These are phyloP conservation scores for Ocimum tenuiflorum DNA, from an alignment of 257 asterid species.

Conservation along the genomic window DNA sequence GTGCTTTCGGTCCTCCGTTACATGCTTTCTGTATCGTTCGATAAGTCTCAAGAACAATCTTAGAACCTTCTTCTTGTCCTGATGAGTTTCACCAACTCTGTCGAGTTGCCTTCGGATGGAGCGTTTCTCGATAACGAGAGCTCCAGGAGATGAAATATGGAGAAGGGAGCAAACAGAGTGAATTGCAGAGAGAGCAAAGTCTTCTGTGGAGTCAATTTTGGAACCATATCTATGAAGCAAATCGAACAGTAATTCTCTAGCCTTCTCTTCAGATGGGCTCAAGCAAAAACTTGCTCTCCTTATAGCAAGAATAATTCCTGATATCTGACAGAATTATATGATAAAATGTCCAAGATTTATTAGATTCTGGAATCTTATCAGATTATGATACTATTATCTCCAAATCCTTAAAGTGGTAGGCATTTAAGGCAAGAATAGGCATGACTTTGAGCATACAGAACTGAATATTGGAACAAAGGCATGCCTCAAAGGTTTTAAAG, in stretches of 20 bases:
- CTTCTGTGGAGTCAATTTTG: constrained; percentile 32
- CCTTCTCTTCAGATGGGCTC: constrained; percentile 72
- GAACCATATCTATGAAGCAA: constrained; percentile 49
- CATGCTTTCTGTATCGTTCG: constrained; percentile 39
- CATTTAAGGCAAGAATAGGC: too few species aligned
- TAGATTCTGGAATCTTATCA: too few species aligned
- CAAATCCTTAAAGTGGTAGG: too few species aligned
- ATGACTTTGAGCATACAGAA: too few species aligned
- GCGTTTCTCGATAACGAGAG: constrained; percentile 57
- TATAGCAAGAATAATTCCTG: constrained; percentile 47
- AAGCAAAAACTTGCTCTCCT: constrained; percentile 41
- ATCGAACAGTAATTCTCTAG: constrained; percentile 45
- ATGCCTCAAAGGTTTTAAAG: neutral
- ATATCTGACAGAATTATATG: constrained; percentile 45
- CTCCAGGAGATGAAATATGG: constrained; percentile 48
- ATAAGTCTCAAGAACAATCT: constrained; percentile 43
- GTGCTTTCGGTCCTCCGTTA: constrained; percentile 29
- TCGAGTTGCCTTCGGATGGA: constrained; percentile 49
- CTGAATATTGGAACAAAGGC: too few species aligned
- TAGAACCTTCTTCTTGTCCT: constrained; percentile 48
- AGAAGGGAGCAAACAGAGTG: constrained; percentile 42
- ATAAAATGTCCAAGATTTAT: neutral
- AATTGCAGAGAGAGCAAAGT: constrained; percentile 35
- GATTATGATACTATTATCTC: too few species aligned
- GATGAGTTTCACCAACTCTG: constrained; percentile 31